A percentile compares a stretch with the other conserved stretches of the same genome.
These are phyloP conservation scores for Lindgomyces ingoldianus DNA, from an alignment of 495 filamentous ascomycete species.

Conservation along the genomic window DNA sequence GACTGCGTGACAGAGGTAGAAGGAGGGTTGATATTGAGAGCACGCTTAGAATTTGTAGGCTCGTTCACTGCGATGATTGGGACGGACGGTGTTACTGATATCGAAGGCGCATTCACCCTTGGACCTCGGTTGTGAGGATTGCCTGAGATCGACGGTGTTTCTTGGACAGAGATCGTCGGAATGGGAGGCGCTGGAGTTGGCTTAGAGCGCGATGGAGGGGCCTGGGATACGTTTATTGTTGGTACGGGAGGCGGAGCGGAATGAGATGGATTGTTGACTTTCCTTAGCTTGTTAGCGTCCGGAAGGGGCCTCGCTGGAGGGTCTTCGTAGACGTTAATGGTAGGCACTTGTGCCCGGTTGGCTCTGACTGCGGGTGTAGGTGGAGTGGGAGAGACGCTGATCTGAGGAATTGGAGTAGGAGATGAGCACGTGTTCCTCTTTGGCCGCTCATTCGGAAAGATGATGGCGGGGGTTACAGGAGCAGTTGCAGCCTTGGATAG, in stretches of 20 bases:
- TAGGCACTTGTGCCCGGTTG: slow-evolving; percentile 17
- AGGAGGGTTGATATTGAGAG: slow-evolving; percentile 12
- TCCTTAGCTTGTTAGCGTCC: slow-evolving; percentile 21
- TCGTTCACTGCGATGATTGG: slow-evolving; percentile 34
- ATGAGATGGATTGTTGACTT: slow-evolving; percentile 33
- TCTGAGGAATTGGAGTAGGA: slow-evolving; percentile 17
- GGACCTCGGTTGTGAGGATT: slow-evolving; percentile 18
- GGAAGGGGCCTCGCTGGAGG: slow-evolving; percentile 27
- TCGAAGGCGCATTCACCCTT: slow-evolving; percentile 30
- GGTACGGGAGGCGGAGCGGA: slow-evolving; percentile 35
- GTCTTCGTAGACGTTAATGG: slow-evolving; percentile 30
- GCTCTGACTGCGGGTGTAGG: slow-evolving; percentile 20
- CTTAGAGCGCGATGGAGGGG: slow-evolving; percentile 41
- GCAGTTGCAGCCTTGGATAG: slow-evolving; percentile 29
- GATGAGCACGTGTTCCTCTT: neutral
- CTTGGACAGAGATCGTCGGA: slow-evolving; percentile 58
- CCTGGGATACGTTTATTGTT: slow-evolving; percentile 41
- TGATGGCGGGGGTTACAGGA: slow-evolving; percentile 30
- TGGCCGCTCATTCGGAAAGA: slow-evolving; percentile 2
- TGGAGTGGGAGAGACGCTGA: slow-evolving; percentile 8
- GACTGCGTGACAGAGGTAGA: slow-evolving; percentile 28
- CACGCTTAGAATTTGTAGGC: neutral
- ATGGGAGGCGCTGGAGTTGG: slow-evolving; percentile 43
- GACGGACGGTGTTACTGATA: slow-evolving; percentile 33
- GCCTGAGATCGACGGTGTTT: slow-evolving; percentile 50